Evolutionary conservation across 495 filamentous ascomycete species (phyloP).

Genomic region (Hyaloscypha bicolor): DNA sequence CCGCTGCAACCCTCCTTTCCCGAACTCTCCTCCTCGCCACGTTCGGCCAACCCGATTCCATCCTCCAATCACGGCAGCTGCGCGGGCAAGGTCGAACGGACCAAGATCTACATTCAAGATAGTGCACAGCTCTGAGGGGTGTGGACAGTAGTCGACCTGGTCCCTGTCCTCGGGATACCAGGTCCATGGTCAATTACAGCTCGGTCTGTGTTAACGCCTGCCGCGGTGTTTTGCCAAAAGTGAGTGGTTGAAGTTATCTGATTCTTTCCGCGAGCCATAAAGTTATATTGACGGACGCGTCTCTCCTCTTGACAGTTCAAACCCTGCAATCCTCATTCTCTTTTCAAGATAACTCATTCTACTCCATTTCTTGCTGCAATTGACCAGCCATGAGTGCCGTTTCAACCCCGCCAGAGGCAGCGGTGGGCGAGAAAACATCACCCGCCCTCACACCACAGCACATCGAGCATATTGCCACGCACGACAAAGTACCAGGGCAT

Average conservation of each 20-base stretch:
- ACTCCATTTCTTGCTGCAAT: not conserved
- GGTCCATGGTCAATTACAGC: not conserved
- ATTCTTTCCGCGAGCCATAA: not conserved
- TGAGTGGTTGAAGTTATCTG: not conserved
- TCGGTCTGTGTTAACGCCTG: not conserved
- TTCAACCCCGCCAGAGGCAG: conserved; percentile 12
- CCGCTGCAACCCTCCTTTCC: not conserved
- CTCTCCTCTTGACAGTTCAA: not conserved
- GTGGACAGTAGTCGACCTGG: not conserved
- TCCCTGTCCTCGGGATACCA: not conserved
- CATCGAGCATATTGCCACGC: conserved; percentile 23
- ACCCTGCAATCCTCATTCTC: not conserved
- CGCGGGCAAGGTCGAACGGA: not conserved
- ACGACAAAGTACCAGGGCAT: conserved; percentile 39
- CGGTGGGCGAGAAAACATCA: conserved; percentile 13
- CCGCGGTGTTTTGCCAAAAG: not conserved
- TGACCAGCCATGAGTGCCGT: conserved; percentile 12
- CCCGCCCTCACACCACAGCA: not conserved
- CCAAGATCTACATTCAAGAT: not conserved
- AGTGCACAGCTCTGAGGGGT: not conserved
- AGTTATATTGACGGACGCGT: not conserved
- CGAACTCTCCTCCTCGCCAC: not conserved
- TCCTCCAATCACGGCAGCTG: not conserved
- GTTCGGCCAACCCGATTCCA: not conserved
- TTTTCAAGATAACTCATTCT: not conserved